Evolutionary conservation across 495 filamentous ascomycete species (phyloP).

Genomic region (Durotheca rogersii): DNA sequence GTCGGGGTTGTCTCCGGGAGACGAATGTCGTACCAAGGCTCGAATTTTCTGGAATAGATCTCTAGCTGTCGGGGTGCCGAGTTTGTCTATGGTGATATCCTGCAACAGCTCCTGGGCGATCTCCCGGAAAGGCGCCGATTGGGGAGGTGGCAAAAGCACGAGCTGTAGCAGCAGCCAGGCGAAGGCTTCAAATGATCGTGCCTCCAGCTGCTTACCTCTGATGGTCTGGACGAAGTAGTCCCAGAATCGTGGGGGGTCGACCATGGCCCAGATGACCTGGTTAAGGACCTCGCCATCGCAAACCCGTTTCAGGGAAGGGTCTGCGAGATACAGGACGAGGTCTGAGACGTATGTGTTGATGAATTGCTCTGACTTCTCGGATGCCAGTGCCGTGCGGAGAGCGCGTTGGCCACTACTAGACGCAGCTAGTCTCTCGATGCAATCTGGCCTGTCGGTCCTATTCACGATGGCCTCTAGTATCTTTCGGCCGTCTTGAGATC

Average conservation of each 20-base stretch:
- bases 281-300: constrained; percentile 57
- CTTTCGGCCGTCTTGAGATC: constrained; percentile 46
- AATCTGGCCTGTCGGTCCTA: constrained; percentile 49
- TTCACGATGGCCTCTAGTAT: constrained; percentile 62
- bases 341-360: constrained; percentile 47
- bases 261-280: constrained; percentile 52
- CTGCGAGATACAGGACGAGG: constrained; percentile 42
- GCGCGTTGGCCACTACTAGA: constrained; percentile 49
- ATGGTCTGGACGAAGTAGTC: constrained; percentile 52
- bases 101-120: constrained; percentile 35
- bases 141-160: constrained; percentile 44
- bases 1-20: not conserved
- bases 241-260: constrained; percentile 65
- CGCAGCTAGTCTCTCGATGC: constrained; percentile 57
- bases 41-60: constrained; percentile 18
- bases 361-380: constrained; percentile 52
- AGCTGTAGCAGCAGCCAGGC: constrained; percentile 63
- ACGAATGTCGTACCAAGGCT: constrained; percentile 12
- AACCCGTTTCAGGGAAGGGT: constrained; percentile 53
- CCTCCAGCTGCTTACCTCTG: constrained; percentile 38
- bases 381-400: constrained; percentile 50
- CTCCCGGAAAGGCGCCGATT: constrained; percentile 34
- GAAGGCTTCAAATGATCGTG: constrained; percentile 48
- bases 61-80: constrained; percentile 21
- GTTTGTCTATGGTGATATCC: constrained; percentile 36